Percentiles rank a stretch among this genome's conserved stretches.
Evolutionary conservation across 345 rosid species (phyloP).

Genomic region (Iberis pinnata): DNA sequence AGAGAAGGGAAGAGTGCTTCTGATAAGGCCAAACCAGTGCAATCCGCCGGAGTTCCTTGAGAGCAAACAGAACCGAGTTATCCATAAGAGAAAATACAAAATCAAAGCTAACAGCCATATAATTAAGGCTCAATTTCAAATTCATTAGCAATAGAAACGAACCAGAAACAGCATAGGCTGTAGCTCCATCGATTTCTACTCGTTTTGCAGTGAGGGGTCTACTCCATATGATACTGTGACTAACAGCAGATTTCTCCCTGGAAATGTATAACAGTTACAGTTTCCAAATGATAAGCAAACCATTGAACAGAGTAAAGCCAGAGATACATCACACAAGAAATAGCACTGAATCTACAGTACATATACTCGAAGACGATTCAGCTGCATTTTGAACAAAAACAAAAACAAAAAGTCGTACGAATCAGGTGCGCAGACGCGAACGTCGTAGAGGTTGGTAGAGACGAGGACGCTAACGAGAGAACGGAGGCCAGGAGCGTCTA

Average conservation of each 20-base stretch:
- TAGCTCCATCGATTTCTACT: conserved; percentile 59
- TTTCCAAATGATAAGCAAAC: not conserved
- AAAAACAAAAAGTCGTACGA: conserved; percentile 43
- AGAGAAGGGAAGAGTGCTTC: conserved; percentile 54
- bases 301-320: conserved; percentile 1
- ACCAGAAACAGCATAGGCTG: conserved; percentile 78
- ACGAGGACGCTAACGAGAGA: conserved; percentile 63
- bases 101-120: conserved; percentile 10
- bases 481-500: conserved; percentile 76
- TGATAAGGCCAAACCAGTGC: conserved; percentile 70
- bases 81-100: not conserved
- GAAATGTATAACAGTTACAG: not conserved
- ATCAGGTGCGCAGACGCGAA: conserved; percentile 87
- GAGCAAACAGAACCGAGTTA: conserved; percentile 7
- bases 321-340: conserved; percentile 2
- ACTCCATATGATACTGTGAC: conserved; percentile 81
- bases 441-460: conserved; percentile 50
- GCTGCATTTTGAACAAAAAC: not conserved
- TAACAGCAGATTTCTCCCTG: conserved; percentile 80
- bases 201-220: conserved; percentile 52
- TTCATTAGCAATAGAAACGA: conserved; percentile 3
- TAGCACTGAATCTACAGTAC: no score
- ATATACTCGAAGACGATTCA: no score
- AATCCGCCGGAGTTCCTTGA: conserved; percentile 95
- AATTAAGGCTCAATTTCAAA: not conserved